Percentiles rank a stretch among this genome's conserved stretches.
These are phyloP conservation scores for Fagus crenata DNA, from an alignment of 306 rosid species.

Conservation along the genomic window DNA sequence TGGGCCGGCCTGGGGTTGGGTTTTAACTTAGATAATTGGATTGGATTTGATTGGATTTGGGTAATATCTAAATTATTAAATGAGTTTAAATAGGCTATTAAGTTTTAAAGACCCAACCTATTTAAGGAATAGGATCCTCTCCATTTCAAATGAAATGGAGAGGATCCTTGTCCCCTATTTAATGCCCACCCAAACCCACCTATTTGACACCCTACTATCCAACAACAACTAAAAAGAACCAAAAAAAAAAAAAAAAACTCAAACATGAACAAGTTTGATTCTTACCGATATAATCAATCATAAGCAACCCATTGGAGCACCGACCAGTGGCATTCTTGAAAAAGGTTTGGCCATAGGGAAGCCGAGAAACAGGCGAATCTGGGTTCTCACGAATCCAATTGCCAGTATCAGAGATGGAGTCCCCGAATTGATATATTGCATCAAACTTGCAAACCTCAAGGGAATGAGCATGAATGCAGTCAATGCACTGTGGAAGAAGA, in stretches of 20 bases:
- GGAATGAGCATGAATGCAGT: background rate
- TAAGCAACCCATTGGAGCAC: slow-evolving; percentile 20
- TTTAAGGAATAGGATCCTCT: no score
- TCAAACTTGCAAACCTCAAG: slow-evolving; percentile 3
- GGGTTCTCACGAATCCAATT: slow-evolving; percentile 12
- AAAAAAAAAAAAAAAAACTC: background rate
- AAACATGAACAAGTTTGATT: background rate
- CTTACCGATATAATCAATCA: slow-evolving; percentile 14
- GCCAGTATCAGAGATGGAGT: slow-evolving; percentile 15
- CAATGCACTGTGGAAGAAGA: background rate
- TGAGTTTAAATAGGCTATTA: no score
- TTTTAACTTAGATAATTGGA: no score
- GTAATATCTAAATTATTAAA: no score
- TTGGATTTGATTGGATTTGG: no score
- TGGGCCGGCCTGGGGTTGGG: no score
- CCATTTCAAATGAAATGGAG: no score
- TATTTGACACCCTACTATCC: no score
- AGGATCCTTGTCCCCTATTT: no score
- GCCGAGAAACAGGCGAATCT: background rate
- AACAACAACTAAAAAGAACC: no score
- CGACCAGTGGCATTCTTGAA: slow-evolving; percentile 7
- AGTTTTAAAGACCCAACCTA: no score
- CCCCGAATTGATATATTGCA: slow-evolving; percentile 18
- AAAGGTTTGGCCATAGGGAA: slow-evolving; percentile 18
- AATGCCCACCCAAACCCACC: no score